Evolutionary conservation across 2,329 filamentous ascomycete species (phyloP), one percentile per base, ranked within the genome.

Genomic region (Sporothrix curviconia): DNA sequence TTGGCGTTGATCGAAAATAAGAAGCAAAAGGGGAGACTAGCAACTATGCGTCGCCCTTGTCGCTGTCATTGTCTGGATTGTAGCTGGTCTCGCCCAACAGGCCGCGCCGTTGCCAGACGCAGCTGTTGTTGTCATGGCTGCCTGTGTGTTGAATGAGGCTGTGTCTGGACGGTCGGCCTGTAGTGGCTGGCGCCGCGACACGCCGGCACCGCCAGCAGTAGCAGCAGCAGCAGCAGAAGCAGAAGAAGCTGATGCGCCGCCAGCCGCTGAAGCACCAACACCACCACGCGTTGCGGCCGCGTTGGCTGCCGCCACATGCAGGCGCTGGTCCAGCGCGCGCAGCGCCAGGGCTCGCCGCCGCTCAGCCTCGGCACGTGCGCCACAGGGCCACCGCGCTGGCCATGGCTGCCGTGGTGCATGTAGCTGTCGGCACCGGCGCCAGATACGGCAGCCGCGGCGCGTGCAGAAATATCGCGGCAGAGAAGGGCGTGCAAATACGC

Each of bases 301-400:
- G 59, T 72, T 79, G 34, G 77, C 78, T 15, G 88, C 86, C 3
- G 91, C 90, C n/a, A 90, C 88, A 70, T 94, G 89, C 54, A 99
- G 76, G 62, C 94, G 81, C 74, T 97, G 91, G 71, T 99, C 94
- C 56, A 99, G 75, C 3, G 92, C 92, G 69, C 92, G 92, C 57
- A 99, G 78, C 1, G 94, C 94, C 63, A 99, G 75, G 0, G 92
- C 92, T 63, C 94, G 82, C 69, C 94, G 83, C 63, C 94, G 78
- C 76, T 97, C 94, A 0, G 92, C 92, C 72, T 97, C 94, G 51
- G 94, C 92, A 59, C 92, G 84, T 51, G 92, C 89, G 53, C 85
- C 83, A 12, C 85, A 11, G 81, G 84, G 5, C 78, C 80, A 22
- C 79, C 79, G 40, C 82, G 85, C 25, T 55, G 49, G 39, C 39